phyloP scores from a whole-genome alignment of 139 green algal species.

The Picochlorum sp. region DNA sequence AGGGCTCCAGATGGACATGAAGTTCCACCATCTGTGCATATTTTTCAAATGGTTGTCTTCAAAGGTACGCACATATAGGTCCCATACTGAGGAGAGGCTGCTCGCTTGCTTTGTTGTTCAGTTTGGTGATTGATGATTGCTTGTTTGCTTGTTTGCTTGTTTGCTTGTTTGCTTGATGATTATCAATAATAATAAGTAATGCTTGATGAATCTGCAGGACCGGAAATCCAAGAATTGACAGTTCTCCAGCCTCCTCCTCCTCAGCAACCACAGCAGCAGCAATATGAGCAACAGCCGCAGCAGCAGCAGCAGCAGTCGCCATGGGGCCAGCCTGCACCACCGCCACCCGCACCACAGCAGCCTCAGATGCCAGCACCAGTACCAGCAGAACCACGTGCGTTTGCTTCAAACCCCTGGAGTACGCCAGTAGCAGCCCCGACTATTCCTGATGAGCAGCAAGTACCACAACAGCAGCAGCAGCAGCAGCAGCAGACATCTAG shows the following conservation, averaged over 20 bases:
- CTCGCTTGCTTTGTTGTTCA: too few species aligned
- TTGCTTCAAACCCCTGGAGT: conserved; percentile 12
- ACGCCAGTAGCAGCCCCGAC: neutral
- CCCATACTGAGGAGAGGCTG: neutral
- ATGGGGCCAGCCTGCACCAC: conserved; percentile 3
- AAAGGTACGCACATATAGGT: conserved; percentile 36
- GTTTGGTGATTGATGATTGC: neutral
- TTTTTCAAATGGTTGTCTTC: conserved; percentile 93
- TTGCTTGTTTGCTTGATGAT: neutral
- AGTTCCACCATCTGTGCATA: conserved; percentile 48
- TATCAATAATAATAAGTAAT: neutral
- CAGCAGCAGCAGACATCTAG: neutral
- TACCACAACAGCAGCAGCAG: neutral
- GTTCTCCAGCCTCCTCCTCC: conserved; percentile 35
- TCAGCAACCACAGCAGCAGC: neutral
- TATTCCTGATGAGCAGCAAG: neutral
- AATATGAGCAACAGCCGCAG: neutral
- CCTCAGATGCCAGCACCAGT: neutral
- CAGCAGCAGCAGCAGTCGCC: neutral
- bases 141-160: neutral
- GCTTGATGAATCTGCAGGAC: conserved; percentile 15
- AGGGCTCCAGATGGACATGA: conserved; percentile 33
- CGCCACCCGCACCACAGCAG: neutral
- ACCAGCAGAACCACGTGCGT: neutral
- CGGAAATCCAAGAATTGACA: conserved; percentile 84